Percentiles rank a stretch among this genome's conserved stretches.
These are phyloP conservation scores for Phytopythium chamaehyphon DNA, from an alignment of 352 stramenopile genomes.

Conservation along the genomic window DNA sequence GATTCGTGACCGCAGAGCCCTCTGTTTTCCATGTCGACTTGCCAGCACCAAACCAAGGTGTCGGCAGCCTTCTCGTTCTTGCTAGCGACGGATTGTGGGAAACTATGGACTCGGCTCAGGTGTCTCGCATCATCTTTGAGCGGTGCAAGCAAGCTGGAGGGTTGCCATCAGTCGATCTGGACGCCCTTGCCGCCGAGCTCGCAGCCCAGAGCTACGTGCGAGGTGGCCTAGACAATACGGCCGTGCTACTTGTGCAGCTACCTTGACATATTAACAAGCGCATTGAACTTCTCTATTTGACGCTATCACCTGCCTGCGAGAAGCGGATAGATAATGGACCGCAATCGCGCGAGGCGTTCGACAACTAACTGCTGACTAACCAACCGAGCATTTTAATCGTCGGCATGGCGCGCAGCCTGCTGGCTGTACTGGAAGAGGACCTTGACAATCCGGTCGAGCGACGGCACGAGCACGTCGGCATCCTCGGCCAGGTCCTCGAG, in stretches of 20 bases:
- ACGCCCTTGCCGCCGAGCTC: conserved; percentile 75
- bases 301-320: conserved; percentile 11
- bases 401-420: conserved; percentile 57
- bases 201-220: conserved; percentile 92
- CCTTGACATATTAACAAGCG: conserved; percentile 4
- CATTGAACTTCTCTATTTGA: conserved; percentile 3
- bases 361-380: not conserved
- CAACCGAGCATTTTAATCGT: conserved; percentile 16
- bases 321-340: not conserved
- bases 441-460: conserved; percentile 71
- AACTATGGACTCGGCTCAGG: conserved; percentile 51
- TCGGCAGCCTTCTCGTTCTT: conserved; percentile 35
- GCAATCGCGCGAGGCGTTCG: not conserved
- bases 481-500: conserved; percentile 79
- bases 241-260: conserved; percentile 55
- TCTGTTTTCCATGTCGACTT: conserved; percentile 51
- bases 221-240: conserved; percentile 94
- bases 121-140: conserved; percentile 42
- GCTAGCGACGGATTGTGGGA: conserved; percentile 81
- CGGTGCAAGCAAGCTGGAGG: too few relatives aligned
- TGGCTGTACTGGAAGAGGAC: conserved; percentile 83
- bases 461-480: conserved; percentile 80
- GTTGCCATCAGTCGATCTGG: conserved; percentile 29
- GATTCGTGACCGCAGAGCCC: conserved; percentile 80
- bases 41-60: not conserved